These are phyloP conservation scores for Scenedesmus sp. DNA, from an alignment of 163 green algal genomes.

Conservation along the genomic window DNA sequence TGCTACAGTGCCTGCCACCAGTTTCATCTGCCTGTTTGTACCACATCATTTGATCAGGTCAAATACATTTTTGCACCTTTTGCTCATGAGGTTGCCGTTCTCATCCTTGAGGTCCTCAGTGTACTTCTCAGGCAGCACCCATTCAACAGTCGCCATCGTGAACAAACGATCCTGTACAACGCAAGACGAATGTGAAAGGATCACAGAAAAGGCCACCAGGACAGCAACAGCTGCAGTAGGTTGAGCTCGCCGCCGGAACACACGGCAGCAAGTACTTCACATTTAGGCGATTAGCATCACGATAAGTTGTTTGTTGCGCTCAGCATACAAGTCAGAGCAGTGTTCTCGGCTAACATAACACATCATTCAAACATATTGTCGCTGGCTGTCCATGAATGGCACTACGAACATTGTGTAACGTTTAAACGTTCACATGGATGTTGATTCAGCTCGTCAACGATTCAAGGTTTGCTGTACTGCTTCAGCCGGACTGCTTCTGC, in stretches of 20 bases:
- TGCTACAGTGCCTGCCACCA: background rate
- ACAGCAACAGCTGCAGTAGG: background rate
- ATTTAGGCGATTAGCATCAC: background rate
- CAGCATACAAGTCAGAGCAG: background rate
- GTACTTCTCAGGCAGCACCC: constrained; percentile 84
- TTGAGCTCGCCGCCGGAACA: background rate
- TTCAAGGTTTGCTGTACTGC: background rate
- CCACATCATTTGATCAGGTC: background rate
- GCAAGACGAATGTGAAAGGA: background rate
- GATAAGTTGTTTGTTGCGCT: background rate
- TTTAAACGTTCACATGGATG: background rate
- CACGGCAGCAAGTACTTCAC: background rate
- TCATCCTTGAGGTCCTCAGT: constrained; percentile 91
- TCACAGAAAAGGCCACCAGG: background rate
- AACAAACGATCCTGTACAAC: background rate
- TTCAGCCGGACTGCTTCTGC: background rate
- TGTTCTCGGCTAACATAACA: background rate
- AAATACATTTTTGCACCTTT: constrained; percentile 75
- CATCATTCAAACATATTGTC: background rate
- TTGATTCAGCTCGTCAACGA: background rate
- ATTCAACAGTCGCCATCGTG: constrained; percentile 58
- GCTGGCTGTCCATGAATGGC: background rate
- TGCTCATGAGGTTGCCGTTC: constrained; percentile 88
- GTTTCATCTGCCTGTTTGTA: background rate
- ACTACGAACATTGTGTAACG: background rate